phyloP scores from a whole-genome alignment of 148 eudicot species.

The Camellia sinensis region DNA sequence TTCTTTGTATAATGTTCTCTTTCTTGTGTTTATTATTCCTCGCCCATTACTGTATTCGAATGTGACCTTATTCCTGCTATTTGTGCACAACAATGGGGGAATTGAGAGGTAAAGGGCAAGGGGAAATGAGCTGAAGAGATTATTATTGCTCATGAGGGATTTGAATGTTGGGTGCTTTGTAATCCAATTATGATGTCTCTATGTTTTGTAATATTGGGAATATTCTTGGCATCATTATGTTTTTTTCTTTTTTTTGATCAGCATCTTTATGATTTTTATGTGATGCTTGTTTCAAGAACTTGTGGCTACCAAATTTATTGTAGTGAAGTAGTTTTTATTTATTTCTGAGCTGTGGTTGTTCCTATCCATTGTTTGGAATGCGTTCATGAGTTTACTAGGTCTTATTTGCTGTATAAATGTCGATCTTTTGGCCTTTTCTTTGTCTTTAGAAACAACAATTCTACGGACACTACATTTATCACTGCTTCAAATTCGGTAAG shows the following conservation, averaged over 20 bases:
- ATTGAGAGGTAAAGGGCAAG: not conserved
- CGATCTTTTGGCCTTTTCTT: not conserved
- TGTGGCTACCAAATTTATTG: constrained; percentile 1
- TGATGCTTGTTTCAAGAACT: not conserved
- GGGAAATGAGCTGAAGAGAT: constrained; percentile 2
- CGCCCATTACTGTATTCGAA: constrained; percentile 19
- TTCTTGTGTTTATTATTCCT: constrained; percentile 2
- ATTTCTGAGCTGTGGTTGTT: not conserved
- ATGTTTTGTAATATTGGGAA: constrained; percentile 16
- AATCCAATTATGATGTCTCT: constrained; percentile 16
- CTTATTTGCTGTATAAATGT: not conserved
- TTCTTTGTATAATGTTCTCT: not conserved
- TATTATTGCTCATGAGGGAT: not conserved
- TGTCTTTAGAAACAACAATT: not conserved
- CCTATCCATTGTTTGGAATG: not conserved
- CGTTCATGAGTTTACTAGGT: not conserved
- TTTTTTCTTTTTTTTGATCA: not conserved
- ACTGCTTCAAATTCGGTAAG: not conserved
- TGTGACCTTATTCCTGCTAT: constrained; percentile 18
- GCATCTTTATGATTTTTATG: not conserved
- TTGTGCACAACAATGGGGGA: constrained; percentile 15
- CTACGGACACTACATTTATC: no score
- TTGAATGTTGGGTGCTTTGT: constrained; percentile 9
- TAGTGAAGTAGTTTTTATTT: not conserved
- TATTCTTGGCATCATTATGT: constrained; percentile 13